These are phyloP conservation scores for Mitragyna speciosa DNA, from an alignment of 257 asterid genomes.

Conservation along the genomic window DNA sequence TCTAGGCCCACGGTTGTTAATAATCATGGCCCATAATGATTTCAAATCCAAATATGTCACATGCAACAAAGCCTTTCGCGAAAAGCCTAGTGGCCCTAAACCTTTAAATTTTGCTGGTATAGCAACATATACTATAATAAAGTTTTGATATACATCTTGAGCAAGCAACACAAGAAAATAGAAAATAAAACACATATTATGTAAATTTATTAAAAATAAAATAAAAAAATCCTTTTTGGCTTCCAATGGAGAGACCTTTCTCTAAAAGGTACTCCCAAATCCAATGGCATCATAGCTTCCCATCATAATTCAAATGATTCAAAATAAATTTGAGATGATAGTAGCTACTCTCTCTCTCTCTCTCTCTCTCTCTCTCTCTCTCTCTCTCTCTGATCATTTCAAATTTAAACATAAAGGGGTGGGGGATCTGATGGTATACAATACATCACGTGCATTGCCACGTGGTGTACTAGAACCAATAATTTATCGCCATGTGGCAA, in stretches of 20 bases:
- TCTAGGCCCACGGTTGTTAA: not conserved
- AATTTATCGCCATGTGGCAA: no score
- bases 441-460: no score
- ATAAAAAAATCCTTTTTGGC: not conserved
- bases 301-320: slow-evolving; percentile 29
- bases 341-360: no score
- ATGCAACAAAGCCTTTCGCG: not conserved
- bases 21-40: slow-evolving; percentile 14
- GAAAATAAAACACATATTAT: not conserved
- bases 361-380: no score
- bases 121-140: not conserved
- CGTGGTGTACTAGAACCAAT: no score
- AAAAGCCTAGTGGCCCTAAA: slow-evolving; percentile 13
- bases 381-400: slow-evolving; percentile 30
- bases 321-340: slow-evolving; percentile 15
- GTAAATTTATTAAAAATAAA: not conserved
- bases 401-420: slow-evolving; percentile 33
- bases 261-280: slow-evolving; percentile 10
- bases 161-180: not conserved
- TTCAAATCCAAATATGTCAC: not conserved
- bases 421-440: slow-evolving; percentile 32
- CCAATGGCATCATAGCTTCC: slow-evolving; percentile 19
- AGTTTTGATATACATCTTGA: not conserved
- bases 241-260: not conserved
- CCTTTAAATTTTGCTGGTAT: not conserved